A percentile compares a stretch with the other conserved stretches of the same genome.
phyloP scores from a whole-genome alignment of 805 yeast genomes.

The Kuraishia hungarica region DNA sequence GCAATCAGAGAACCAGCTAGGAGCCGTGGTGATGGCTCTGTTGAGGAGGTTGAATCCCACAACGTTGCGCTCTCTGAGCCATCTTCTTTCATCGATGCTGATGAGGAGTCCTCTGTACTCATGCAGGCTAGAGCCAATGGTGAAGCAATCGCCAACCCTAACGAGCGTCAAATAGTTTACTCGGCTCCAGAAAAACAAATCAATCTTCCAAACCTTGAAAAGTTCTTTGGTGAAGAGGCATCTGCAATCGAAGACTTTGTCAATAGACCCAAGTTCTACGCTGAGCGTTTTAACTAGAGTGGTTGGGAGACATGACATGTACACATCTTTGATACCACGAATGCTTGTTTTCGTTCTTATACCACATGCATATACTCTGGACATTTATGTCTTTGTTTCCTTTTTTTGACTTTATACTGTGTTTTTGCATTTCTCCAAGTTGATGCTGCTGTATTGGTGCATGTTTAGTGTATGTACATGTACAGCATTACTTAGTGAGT shows the following conservation, averaged over 20 bases:
- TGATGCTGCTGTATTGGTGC: neutral
- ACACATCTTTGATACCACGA: neutral
- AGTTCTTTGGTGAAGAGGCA: neutral
- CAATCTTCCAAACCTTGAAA: neutral
- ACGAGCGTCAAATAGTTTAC: neutral
- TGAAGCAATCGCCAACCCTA: neutral
- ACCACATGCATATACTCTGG: neutral
- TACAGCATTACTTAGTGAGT: too few species aligned
- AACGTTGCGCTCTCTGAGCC: neutral
- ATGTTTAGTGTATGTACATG: too few species aligned
- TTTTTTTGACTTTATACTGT: too few species aligned
- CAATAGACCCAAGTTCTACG: neutral
- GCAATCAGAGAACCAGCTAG: neutral
- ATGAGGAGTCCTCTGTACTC: neutral
- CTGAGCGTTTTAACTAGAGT: neutral
- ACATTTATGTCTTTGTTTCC: neutral
- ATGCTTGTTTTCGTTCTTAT: neutral
- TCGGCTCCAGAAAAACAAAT: neutral
- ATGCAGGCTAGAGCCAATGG: neutral
- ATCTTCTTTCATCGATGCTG: neutral
- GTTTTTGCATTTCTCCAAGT: neutral
- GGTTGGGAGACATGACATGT: too few species aligned
- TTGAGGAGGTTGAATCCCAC: neutral
- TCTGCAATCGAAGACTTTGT: neutral
- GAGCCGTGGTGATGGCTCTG: neutral